Evolutionary conservation across 345 rosid species (phyloP).

Genomic region (Eucalyptus regnans): DNA sequence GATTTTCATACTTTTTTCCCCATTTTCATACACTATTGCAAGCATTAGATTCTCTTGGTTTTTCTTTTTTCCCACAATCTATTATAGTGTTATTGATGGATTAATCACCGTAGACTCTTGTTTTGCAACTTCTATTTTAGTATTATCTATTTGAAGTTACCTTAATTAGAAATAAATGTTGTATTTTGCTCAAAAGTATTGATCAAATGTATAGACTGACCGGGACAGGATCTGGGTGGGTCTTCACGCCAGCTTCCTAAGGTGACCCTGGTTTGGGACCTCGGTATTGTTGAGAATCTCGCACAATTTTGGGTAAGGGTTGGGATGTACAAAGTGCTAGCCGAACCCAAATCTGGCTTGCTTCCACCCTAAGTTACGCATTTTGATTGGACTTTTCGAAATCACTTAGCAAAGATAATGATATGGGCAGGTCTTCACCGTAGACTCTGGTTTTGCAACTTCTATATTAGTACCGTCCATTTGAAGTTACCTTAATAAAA

Average conservation of each 20-base stretch:
- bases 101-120: background rate
- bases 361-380: background rate
- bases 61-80: background rate
- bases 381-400: background rate
- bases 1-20: background rate
- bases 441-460: background rate
- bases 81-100: background rate
- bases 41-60: background rate
- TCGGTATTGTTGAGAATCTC: background rate
- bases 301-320: background rate
- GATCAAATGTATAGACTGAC: background rate
- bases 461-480: background rate
- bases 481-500: background rate
- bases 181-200: background rate
- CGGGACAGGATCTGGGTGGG: background rate
- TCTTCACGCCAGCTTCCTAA: background rate
- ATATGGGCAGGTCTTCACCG: background rate
- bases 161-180: background rate
- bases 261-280: background rate
- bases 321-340: background rate
- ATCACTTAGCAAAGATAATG: background rate
- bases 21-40: background rate
- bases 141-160: background rate
- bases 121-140: background rate
- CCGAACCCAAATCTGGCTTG: background rate